Base-by-base conservation (phyloP, 1,284 basidiomycete species). In the Uromyces viciae-fabae region DNA sequence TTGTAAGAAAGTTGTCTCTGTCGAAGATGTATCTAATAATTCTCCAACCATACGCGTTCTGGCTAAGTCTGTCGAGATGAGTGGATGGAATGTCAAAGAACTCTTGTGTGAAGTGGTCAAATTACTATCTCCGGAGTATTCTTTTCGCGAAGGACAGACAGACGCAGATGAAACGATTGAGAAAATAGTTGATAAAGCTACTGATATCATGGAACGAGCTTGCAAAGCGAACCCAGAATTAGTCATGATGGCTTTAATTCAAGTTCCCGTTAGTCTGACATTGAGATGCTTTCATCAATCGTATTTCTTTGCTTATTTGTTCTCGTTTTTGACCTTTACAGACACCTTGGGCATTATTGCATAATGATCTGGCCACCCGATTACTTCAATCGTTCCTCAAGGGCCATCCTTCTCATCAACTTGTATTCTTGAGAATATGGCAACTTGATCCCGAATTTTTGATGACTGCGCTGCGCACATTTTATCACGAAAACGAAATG, bases 391-490 rank as follows among this genome's bases (percentile, higher is more conserved):
- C 95, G 90, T 98, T 99, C 88, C 89, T 99, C 68, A 91, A 91
- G 28, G 93, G 94, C 5, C 93, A 97, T 85, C 94, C 94, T 8
- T 95, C 95, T 83, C 93, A 96, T 84, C 93, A 96, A 83, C 90
- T 99, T 31, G 95, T 98, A 81, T 98, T 99, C 88, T 94, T 96
- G 91, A 90, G 94, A 81, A 91, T 99, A 82, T 96, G 93, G 92
- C 93, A 95, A 84, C 92, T 93, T 71, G 91, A 95, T 84, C 92
- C 92, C 0, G 88, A 90, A 0, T 93, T 95, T 85, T 89, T 98
- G 71, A 91, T 94, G 9, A 90, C 92, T 79, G 93, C 94, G 1
- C 92, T 99, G 86, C 90, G 92, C 71, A 93, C 94, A 84, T 95
- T 95, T 85, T 98, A 98, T 86, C 90, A 91, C 73, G 94, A 96